phyloP scores from a whole-genome alignment of 345 rosid genomes.

The Physaria fendleri region DNA sequence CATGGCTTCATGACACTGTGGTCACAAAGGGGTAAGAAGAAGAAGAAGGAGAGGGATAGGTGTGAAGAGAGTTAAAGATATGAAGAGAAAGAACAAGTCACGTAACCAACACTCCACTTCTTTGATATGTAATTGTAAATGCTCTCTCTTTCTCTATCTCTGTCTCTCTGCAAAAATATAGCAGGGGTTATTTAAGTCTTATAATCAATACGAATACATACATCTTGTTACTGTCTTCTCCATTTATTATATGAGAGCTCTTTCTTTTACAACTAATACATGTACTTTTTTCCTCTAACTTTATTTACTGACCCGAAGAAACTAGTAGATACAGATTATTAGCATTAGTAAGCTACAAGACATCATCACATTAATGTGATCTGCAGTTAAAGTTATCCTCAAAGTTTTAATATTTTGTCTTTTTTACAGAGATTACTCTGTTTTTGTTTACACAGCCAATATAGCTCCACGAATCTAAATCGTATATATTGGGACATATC shows the following conservation, averaged over 20 bases:
- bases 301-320: conserved; percentile 24
- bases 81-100: conserved; percentile 33
- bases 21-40: neutral
- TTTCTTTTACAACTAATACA: conserved; percentile 17
- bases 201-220: conserved; percentile 24
- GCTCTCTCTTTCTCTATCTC: conserved; percentile 15
- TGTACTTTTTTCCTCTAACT: conserved; percentile 14
- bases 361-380: conserved; percentile 3
- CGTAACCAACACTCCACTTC: conserved; percentile 13
- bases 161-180: conserved; percentile 6
- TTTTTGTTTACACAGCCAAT: neutral
- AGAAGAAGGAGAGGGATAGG: neutral
- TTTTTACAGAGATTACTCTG: neutral
- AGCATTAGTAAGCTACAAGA: conserved; percentile 19
- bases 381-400: neutral
- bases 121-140: no score
- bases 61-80: conserved; percentile 19
- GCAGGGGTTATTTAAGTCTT: conserved; percentile 29
- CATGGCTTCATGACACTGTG: conserved; percentile 21
- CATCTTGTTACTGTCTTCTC: conserved; percentile 23
- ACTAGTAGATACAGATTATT: conserved; percentile 12
- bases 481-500: conserved; percentile 8
- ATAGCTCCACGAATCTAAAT: neutral
- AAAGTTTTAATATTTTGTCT: neutral
- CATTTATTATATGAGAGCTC: conserved; percentile 20